Evolutionary conservation across 2,329 filamentous ascomycete species (phyloP), one percentile per base, ranked within the genome.

Genomic region (Colletotrichum abscissum): DNA sequence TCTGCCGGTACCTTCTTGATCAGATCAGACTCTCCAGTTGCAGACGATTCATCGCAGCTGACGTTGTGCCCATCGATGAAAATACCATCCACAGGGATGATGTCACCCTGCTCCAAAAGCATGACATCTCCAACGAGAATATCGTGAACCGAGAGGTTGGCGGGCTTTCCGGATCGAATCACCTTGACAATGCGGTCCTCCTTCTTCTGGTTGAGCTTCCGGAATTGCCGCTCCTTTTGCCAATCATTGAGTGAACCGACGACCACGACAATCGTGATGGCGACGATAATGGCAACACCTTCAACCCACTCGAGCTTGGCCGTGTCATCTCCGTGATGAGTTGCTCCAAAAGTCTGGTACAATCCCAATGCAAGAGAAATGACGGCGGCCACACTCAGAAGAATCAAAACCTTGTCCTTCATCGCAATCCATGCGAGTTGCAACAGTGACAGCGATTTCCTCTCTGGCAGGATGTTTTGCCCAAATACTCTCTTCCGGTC

Each of bases 201-300:
- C 81, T 95, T 95, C 79, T 95, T 94, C 81, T 91, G 91, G 82
- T 95, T 95, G 72, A 95, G 84, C 80, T 94, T 95, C 58, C 94
- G 92, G 77, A 95, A 95, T 78, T 95, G 93, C 57, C 92, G 88
- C 80, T 95, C 93, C 81, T 95, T 95, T 78, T 96, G 93, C 88
- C 92, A 95, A 79, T 95, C 94, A 76, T 95, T 95, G 54, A 92
- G 84, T n/a, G 93, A 93, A 72, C 93, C 93, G 22, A 95, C 93
- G 19, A 92, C 81, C 3, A 95, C 92, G 60, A 95, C 94, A 75
- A 95, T 92, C 16, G 92, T 80, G 73, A 95, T 94, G 58, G 93
- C 94, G n/a, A 92, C 88, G 57, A 95, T 91, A 75, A 95, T 95
- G 16, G 94, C 93, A 8, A 95, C 91, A 76, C 93, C 93, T 81